Evolutionary conservation across 148 eudicot genomes (phyloP).

Genomic region (Rhododendron williamsianum): DNA sequence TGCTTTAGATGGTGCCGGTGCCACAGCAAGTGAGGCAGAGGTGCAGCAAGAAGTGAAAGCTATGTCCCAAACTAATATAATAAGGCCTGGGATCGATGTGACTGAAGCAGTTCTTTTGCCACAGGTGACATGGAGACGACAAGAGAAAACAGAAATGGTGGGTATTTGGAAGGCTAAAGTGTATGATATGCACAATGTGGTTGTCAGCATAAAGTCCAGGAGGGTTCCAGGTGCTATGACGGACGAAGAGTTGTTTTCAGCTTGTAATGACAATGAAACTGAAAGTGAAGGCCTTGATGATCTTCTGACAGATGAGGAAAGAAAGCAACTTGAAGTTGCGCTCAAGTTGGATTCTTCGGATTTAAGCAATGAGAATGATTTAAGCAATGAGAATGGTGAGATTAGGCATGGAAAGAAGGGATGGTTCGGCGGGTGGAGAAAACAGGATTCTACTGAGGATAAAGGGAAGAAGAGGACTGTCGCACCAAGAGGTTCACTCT

Average conservation of each 20-base stretch:
- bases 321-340: constrained; percentile 75
- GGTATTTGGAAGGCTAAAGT: constrained; percentile 89
- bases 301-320: constrained; percentile 70
- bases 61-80: constrained; percentile 82
- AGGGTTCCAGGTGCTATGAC: constrained; percentile 89
- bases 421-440: constrained; percentile 86
- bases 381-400: constrained; percentile 9
- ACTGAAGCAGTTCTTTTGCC: constrained; percentile 89
- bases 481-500: constrained; percentile 50
- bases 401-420: constrained; percentile 65
- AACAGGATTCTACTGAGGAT: constrained; percentile 42
- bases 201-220: constrained; percentile 86
- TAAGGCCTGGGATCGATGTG: constrained; percentile 88
- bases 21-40: constrained; percentile 63
- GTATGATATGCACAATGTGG: constrained; percentile 87
- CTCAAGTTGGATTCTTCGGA: constrained; percentile 63
- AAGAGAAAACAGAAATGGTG: constrained; percentile 72
- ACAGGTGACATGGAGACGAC: constrained; percentile 74
- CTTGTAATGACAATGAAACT: constrained; percentile 58
- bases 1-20: constrained; percentile 80
- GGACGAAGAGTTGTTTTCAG: constrained; percentile 69
- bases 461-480: constrained; percentile 39
- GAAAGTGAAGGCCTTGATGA: constrained; percentile 58
- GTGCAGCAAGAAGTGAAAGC: constrained; percentile 70
- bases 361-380: constrained; percentile 31